These are phyloP conservation scores for Flueggea neowawraea DNA, from an alignment of 441 rosid genomes.

Conservation along the genomic window DNA sequence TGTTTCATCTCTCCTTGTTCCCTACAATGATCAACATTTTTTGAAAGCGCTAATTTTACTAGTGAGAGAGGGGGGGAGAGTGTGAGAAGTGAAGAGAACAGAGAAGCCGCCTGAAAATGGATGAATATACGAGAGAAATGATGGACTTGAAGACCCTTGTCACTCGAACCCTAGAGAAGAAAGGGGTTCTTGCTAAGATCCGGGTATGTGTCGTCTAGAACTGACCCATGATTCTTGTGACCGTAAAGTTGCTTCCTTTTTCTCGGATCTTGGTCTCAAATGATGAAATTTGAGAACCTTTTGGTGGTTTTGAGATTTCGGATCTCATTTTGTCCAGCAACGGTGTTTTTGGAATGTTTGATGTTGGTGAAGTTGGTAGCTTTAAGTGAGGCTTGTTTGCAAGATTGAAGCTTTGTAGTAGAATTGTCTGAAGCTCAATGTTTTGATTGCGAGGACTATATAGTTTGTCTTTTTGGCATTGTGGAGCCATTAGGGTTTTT, in stretches of 20 bases:
- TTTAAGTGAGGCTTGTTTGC: neutral
- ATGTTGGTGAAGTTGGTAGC: neutral
- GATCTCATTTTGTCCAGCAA: neutral
- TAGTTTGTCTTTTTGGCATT: neutral
- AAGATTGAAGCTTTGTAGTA: neutral
- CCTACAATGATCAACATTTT: too few relatives aligned
- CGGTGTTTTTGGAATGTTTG: neutral
- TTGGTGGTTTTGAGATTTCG: neutral
- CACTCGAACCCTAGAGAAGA: conserved; percentile 96
- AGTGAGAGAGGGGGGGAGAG: conserved; percentile 1
- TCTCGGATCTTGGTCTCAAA: neutral
- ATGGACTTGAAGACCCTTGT: conserved; percentile 99
- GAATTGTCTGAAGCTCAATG: neutral
- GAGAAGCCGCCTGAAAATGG: conserved; percentile 39
- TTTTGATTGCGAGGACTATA: neutral
- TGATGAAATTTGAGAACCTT: neutral
- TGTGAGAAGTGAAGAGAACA: conserved; percentile 2
- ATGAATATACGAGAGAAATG: conserved; percentile 98
- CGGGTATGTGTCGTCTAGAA: conserved; percentile 46
- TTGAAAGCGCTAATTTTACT: neutral
- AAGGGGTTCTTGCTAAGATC: conserved; percentile 98
- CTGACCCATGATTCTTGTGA: neutral
- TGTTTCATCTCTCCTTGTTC: too few relatives aligned
- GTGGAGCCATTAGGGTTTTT: neutral
- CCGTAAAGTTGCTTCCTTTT: neutral